Evolutionary conservation across 2,329 filamentous ascomycete genomes (phyloP).

Genomic region (Endoconidiophora laricicola): DNA sequence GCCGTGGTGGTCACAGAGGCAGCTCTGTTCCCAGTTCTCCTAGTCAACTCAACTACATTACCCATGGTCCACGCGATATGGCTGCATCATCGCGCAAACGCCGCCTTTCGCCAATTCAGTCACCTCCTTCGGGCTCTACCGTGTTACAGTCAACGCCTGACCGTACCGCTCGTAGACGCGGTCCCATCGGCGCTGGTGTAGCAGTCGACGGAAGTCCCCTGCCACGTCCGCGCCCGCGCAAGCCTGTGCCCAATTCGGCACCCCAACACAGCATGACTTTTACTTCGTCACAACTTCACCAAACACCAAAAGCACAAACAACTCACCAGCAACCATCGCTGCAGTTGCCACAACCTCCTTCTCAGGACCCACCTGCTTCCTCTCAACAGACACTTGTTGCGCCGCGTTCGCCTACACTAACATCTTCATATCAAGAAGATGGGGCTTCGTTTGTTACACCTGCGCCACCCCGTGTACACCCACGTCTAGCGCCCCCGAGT

Average conservation of each 20-base stretch:
- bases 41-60: constrained; percentile 42
- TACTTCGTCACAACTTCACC: constrained; percentile 24
- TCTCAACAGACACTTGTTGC: constrained; percentile 10
- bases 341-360: neutral
- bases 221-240: constrained; percentile 30
- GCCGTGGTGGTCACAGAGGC: constrained; percentile 46
- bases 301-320: constrained; percentile 6
- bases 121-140: constrained; percentile 36
- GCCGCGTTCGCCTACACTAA: constrained; percentile 41
- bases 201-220: constrained; percentile 45
- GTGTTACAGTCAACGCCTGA: constrained; percentile 42
- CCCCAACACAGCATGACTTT: constrained; percentile 26
- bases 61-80: constrained; percentile 40
- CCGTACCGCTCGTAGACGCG: constrained; percentile 20
- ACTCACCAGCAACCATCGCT: neutral
- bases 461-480: constrained; percentile 55
- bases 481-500: constrained; percentile 60
- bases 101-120: constrained; percentile 36
- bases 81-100: constrained; percentile 38
- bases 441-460: constrained; percentile 50
- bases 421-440: constrained; percentile 45
- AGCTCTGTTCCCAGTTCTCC: constrained; percentile 57
- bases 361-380: neutral
- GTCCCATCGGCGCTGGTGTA: constrained; percentile 19
- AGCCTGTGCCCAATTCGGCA: constrained; percentile 7